A percentile compares a stretch with the other conserved stretches of the same genome.
phyloP scores from a whole-genome alignment of 2,329 filamentous ascomycete genomes.

The Coniochaeta sp. region DNA sequence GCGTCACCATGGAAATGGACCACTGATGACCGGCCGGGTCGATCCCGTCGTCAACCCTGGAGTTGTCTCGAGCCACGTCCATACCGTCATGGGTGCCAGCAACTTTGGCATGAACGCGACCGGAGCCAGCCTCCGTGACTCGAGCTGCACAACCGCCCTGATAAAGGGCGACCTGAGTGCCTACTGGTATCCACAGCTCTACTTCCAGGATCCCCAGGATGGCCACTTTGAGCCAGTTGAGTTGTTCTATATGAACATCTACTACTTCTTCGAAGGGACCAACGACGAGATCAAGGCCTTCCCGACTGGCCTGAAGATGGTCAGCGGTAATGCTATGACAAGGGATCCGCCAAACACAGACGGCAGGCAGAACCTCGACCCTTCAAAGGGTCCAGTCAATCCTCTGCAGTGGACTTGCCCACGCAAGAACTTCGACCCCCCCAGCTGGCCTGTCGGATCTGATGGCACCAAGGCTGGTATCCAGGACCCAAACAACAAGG shows the following conservation, averaged over 20 bases:
- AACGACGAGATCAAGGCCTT: slow-evolving; percentile 63
- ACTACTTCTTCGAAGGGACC: slow-evolving; percentile 65
- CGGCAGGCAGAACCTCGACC: slow-evolving; percentile 41
- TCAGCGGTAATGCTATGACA: slow-evolving; percentile 55
- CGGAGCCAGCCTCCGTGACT: slow-evolving; percentile 50
- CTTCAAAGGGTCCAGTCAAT: slow-evolving; percentile 42
- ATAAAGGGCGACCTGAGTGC: slow-evolving; percentile 62
- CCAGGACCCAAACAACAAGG: slow-evolving; percentile 43
- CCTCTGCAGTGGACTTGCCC: slow-evolving; percentile 55
- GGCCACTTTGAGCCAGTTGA: slow-evolving; percentile 58
- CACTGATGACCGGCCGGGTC: slow-evolving; percentile 50
- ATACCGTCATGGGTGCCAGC: slow-evolving; percentile 64
- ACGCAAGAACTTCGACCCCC: slow-evolving; percentile 35
- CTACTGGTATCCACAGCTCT: slow-evolving; percentile 71
- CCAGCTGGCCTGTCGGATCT: slow-evolving; percentile 46
- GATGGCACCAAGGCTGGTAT: slow-evolving; percentile 49
- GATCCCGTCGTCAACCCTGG: slow-evolving; percentile 66
- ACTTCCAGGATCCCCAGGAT: slow-evolving; percentile 56
- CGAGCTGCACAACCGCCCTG: slow-evolving; percentile 63
- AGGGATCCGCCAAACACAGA: slow-evolving; percentile 50
- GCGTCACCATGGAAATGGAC: slow-evolving; percentile 59
- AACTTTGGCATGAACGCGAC: slow-evolving; percentile 56
- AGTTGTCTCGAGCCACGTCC: slow-evolving; percentile 51
- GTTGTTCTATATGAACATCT: slow-evolving; percentile 65
- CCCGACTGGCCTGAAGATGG: slow-evolving; percentile 62